phyloP scores from a whole-genome alignment of 2,329 filamentous ascomycete genomes.

The Aquanectria penicillioides region DNA sequence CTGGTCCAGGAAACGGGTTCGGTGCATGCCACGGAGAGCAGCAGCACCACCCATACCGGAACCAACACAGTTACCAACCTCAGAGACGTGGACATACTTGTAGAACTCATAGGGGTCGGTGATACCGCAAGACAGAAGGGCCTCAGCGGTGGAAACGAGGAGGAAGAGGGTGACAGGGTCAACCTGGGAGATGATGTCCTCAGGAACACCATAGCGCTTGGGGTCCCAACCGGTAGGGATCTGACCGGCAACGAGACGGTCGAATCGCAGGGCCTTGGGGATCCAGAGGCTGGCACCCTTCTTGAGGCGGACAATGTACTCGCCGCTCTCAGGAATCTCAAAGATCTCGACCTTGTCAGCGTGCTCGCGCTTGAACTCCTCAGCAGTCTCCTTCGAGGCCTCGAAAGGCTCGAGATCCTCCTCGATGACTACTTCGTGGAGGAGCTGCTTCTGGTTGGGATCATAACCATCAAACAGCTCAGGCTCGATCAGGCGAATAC shows the following conservation, averaged over 20 bases:
- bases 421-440: slow-evolving; percentile 97
- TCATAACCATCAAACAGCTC: slow-evolving; percentile 98
- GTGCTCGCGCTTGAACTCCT: slow-evolving; percentile 97
- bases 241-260: slow-evolving; percentile 96
- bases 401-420: slow-evolving; percentile 98
- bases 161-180: slow-evolving; percentile 97
- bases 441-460: slow-evolving; percentile 97
- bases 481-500: slow-evolving; percentile 97
- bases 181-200: slow-evolving; percentile 97
- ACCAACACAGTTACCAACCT: slow-evolving; percentile 97
- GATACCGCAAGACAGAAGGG: slow-evolving; percentile 91
- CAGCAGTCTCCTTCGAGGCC: slow-evolving; percentile 94
- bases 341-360: slow-evolving; percentile 98
- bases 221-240: slow-evolving; percentile 98
- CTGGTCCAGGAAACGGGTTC: slow-evolving; percentile 95
- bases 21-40: slow-evolving; percentile 97
- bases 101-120: slow-evolving; percentile 99
- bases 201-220: slow-evolving; percentile 93
- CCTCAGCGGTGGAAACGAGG: slow-evolving; percentile 91
- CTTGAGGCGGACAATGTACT: slow-evolving; percentile 93
- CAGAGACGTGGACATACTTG: slow-evolving; percentile 98
- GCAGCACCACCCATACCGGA: slow-evolving; percentile 97
- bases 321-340: slow-evolving; percentile 90
- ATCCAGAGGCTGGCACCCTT: slow-evolving; percentile 96
- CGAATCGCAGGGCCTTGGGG: slow-evolving; percentile 95